Evolutionary conservation across 1,284 basidiomycete species (phyloP).

Genomic region (Pascua sp.): DNA sequence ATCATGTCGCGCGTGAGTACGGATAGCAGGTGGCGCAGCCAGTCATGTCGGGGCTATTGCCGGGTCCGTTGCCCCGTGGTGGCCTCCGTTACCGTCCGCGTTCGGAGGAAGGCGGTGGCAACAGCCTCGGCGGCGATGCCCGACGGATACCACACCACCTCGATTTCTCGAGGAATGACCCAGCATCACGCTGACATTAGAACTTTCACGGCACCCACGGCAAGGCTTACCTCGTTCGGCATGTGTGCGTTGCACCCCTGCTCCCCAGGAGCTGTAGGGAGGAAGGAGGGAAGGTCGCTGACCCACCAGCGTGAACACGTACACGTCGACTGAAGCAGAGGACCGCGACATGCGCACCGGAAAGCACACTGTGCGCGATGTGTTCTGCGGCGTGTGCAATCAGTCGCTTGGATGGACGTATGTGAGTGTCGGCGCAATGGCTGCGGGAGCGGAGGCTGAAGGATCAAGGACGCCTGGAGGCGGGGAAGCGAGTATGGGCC

Average conservation of each 20-base stretch:
- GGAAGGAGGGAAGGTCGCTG: neutral
- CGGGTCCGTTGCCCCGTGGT: too few relatives aligned
- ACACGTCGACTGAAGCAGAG: constrained; percentile 71
- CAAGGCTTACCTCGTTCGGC: constrained; percentile 85
- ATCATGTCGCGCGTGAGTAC: constrained; percentile 83
- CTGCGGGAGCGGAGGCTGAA: neutral
- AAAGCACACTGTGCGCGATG: constrained; percentile 90
- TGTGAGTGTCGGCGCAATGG: constrained; percentile 56
- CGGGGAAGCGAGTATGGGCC: too few relatives aligned
- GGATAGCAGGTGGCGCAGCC: neutral
- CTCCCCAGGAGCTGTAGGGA: neutral
- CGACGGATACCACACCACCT: too few relatives aligned
- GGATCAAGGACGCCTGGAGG: too few relatives aligned
- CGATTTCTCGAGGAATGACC: neutral
- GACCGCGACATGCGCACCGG: constrained; percentile 97
- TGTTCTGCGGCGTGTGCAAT: constrained; percentile 85
- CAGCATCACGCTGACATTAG: constrained; percentile 3
- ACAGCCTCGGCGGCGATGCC: neutral
- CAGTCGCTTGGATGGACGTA: constrained; percentile 95
- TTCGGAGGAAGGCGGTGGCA: neutral
- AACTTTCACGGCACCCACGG: constrained; percentile 85
- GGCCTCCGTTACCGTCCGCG: too few relatives aligned
- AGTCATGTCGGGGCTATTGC: neutral
- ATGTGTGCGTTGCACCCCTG: constrained; percentile 63
- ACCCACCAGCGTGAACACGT: constrained; percentile 72